Base-by-base conservation (phyloP, 805 yeast species). In the Zygotorulaspora chibaensis region DNA sequence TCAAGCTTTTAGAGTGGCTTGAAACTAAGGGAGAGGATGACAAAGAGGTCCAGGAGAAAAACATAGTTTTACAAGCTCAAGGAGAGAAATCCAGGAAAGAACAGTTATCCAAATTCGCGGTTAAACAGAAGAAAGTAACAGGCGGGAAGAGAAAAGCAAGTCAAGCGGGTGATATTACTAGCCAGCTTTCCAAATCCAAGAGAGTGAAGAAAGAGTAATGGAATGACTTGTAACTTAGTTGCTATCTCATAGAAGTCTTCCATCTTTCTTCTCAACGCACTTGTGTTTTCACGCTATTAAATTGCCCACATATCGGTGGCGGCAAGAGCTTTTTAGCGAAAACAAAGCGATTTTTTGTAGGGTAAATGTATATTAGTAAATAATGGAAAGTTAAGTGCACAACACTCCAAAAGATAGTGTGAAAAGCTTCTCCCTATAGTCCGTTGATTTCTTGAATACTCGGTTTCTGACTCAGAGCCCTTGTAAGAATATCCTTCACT, bases 1-100 rank as follows among this genome's bases (percentile, higher is more conserved):
- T 90, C 52, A 84, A 87, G 50, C 63, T 85, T 29, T 68, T 93
- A 40, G 93, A 88, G 62, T 87, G 95, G 91, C 68, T 91, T 31
- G 78, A 76, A 40, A 52, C 55, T 6, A 48, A 50, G 29, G 42
- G 36, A 7, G 43, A 43, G 23, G 81, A 79, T 37, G 87, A 84
- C 50, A 59, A 65, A 11, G 91, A 84, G 51, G 73, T 77, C 33
- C 28, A 71, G 1, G 72, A 59, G 1, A 84, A 78, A 57, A 58
- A 69, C 3, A 68, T 65, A 15, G 76, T 67, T 43, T 66, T 90
- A 46, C 75, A 76, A 38, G 71, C 69, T 18, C 54, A 67, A 13
- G 99, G 98, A 1, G 80, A 71, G 2, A 73, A 72, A 42, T 88
- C 86, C 50, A 74, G 98, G 47, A 75, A 74, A 13, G 88, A 81